These are phyloP conservation scores for Martiniozyma abietophila DNA, from an alignment of 805 yeast species.

Conservation along the genomic window DNA sequence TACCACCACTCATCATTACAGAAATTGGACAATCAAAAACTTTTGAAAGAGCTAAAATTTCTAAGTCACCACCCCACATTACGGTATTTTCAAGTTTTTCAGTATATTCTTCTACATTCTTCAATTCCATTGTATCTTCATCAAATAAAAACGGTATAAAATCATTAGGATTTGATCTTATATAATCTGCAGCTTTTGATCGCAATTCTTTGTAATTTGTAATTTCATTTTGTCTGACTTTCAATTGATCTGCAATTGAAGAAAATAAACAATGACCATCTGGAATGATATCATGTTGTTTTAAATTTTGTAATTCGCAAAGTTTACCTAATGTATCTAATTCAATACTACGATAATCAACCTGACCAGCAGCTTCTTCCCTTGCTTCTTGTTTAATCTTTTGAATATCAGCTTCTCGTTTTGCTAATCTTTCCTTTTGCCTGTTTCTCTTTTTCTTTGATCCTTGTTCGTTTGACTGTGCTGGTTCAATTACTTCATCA, in stretches of 20 bases:
- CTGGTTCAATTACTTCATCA: conserved; percentile 3
- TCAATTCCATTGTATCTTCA: conserved; percentile 56
- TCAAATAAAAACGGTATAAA: conserved; percentile 79
- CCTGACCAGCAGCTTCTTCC: conserved; percentile 54
- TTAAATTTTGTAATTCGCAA: conserved; percentile 40
- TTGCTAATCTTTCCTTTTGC: conserved; percentile 75
- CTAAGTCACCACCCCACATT: conserved; percentile 96
- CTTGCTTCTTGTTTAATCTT: conserved; percentile 57
- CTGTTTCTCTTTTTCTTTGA: conserved; percentile 50
- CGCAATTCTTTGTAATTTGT: conserved; percentile 48
- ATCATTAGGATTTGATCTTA: conserved; percentile 54
- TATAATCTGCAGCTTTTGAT: conserved; percentile 53
- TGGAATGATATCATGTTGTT: conserved; percentile 64
- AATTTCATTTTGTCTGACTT: conserved; percentile 36
- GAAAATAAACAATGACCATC: conserved; percentile 95
- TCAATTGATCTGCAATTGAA: conserved; percentile 71
- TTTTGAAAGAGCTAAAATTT: conserved; percentile 70
- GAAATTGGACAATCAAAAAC: conserved; percentile 67
- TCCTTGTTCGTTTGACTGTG: conserved; percentile 4
- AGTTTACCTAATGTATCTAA: conserved; percentile 50
- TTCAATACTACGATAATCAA: conserved; percentile 67
- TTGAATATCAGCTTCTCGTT: conserved; percentile 61
- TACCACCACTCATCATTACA: conserved; percentile 69
- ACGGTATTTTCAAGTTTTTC: conserved; percentile 64
- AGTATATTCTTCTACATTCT: conserved; percentile 61